Conservation (phyloP, 148 eudicot species). For the Chenopodium formosanum region DNA sequence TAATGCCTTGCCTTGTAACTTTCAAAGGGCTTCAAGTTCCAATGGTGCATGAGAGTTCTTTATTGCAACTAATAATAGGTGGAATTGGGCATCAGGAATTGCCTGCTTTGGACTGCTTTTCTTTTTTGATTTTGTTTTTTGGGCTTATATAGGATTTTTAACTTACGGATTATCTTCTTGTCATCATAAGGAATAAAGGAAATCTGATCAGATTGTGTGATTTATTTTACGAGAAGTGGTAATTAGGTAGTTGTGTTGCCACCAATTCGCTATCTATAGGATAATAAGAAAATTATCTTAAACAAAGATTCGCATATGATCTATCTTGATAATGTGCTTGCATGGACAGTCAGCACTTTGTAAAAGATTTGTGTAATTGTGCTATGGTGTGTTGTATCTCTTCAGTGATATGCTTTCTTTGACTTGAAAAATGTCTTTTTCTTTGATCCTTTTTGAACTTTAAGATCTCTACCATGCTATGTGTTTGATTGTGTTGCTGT, state of each 20-base stretch:
- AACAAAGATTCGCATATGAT: slow-evolving; percentile 14
- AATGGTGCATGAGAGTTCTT: slow-evolving; percentile 33
- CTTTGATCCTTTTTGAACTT: not conserved
- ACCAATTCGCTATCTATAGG: not conserved
- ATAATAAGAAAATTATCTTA: slow-evolving; percentile 11
- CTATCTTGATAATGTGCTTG: slow-evolving; percentile 17
- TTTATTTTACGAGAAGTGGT: slow-evolving; percentile 1
- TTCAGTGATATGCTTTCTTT: slow-evolving; percentile 9
- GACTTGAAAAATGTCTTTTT: slow-evolving; percentile 3
- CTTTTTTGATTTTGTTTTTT: not conserved
- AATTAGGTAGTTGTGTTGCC: not conserved
- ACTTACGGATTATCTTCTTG: slow-evolving; percentile 20
- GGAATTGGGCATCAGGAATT: slow-evolving; percentile 25
- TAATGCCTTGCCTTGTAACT: slow-evolving; percentile 27
- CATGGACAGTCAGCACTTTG: slow-evolving; percentile 15
- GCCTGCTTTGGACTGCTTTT: slow-evolving; percentile 21
- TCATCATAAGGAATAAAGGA: slow-evolving; percentile 8
- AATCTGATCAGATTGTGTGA: not conserved
- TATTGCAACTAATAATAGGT: slow-evolving; percentile 12
- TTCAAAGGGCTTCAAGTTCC: slow-evolving; percentile 56
- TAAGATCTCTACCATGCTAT: slow-evolving; percentile 22
- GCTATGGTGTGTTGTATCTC: slow-evolving; percentile 8
- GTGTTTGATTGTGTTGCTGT: slow-evolving; percentile 18
- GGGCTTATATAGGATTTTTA: not conserved
- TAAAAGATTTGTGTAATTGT: slow-evolving; percentile 14